Base-by-base conservation (phyloP, 495 filamentous ascomycete species). In the Alectoria sarmentosa region DNA sequence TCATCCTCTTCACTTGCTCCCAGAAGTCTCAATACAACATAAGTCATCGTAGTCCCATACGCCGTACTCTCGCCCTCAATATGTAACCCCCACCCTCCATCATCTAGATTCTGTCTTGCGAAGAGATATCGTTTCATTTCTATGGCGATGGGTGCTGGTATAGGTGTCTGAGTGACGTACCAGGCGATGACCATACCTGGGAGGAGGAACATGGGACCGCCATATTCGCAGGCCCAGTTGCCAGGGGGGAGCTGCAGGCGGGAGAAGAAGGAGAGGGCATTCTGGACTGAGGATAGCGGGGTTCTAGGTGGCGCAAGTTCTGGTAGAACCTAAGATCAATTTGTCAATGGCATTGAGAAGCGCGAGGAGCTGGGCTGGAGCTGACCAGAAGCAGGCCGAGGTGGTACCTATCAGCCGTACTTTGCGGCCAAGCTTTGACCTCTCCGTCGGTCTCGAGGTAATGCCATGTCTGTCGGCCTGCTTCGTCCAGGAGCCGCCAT, bases 221-320 rank as follows among this genome's bases (percentile, higher is more conserved):
- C 94, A 77, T 98, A 98, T 73, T 98, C 94, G 77, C 92, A 97
- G 7, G 82, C 94, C 94, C 94, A 98, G 72, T 96, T 90, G 6
- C 94, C 94, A 11, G 90, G 86, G 52, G 88, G 84, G 0, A 96
- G 82, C 71, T 98, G 94, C 46, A 98, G 81, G 57, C 91, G 83
- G 42, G 91, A 90, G 79, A 94, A 96, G 80, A 96, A 98, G 4
- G 84, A 80, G 60, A 98, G 79, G 59, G 87, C 91, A 77, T 98
- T 98, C 66, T 85, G 81, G 32, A 88, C 90, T 13, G 88, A 79
- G 69, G 90, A 82, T 56, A 94, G 81, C 21, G 92, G 88, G 10
- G 82, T 91, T 65, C 84, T 86, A 8, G 92, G 78, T 62, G 80
- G 74, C 61, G 88, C 83, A 32, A 96, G 82, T 9, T 83, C 77